Conservation (phyloP, 2,329 filamentous ascomycete species). For the Cercospora nicotianae region DNA sequence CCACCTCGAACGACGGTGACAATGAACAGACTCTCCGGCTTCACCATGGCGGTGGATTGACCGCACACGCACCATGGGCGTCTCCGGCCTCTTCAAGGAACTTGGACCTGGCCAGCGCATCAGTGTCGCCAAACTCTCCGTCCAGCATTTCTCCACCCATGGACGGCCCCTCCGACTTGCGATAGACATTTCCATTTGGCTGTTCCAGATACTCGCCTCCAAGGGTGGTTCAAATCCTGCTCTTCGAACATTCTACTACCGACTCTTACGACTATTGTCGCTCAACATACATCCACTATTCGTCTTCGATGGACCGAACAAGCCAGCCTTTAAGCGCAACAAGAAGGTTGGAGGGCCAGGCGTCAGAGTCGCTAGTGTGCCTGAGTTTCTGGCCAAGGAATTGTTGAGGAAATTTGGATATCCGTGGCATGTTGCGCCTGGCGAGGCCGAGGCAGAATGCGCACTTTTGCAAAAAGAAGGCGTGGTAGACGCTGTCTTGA, state of each 20-base stretch:
- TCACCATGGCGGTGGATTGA: neutral
- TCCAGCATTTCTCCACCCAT: slow-evolving; percentile 70
- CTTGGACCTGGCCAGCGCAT: slow-evolving; percentile 78
- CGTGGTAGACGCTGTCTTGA: slow-evolving; percentile 88
- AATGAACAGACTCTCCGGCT: neutral
- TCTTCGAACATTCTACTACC: slow-evolving; percentile 88
- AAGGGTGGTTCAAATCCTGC: slow-evolving; percentile 86
- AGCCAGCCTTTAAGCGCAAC: slow-evolving; percentile 84
- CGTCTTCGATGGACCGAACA: slow-evolving; percentile 84
- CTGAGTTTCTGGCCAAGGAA: slow-evolving; percentile 76
- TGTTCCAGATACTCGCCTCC: slow-evolving; percentile 86
- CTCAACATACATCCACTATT: slow-evolving; percentile 84
- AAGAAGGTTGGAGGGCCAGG: slow-evolving; percentile 64
- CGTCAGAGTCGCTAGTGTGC: slow-evolving; percentile 63
- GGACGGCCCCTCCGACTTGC: slow-evolving; percentile 78
- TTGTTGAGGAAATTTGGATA: slow-evolving; percentile 84
- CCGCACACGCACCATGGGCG: slow-evolving; percentile 16
- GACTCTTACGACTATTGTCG: slow-evolving; percentile 73
- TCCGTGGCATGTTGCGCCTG: slow-evolving; percentile 79
- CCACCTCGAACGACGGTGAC: neutral
- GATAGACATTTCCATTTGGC: slow-evolving; percentile 95
- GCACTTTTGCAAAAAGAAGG: slow-evolving; percentile 78
- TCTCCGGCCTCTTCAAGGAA: slow-evolving; percentile 77
- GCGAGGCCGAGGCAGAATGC: slow-evolving; percentile 95
- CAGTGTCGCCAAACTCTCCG: slow-evolving; percentile 77